Evolutionary conservation across 208 protist species (phyloP), one percentile per base, ranked within the genome.

Genomic region (Trypanosoma boissoni): DNA sequence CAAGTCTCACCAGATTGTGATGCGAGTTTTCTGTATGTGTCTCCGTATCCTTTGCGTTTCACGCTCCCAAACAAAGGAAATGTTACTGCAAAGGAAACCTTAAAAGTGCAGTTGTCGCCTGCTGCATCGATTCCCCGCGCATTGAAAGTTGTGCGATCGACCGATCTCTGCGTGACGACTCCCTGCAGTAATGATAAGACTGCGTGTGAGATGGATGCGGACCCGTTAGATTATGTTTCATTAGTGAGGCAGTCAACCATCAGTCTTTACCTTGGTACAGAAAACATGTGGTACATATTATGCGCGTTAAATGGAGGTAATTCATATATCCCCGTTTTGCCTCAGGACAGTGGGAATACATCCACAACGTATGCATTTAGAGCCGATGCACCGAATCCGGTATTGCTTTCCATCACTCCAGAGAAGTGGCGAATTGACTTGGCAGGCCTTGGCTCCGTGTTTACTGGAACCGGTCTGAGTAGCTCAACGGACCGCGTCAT

Each of bases 311-410:
- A 58, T 43, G 64, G 44, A 18, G 68, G 46, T 0, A 50, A 23
- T 12, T 43, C 58, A 9, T 95, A 79, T 64, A 75, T 91, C 42
- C 82, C 88, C 4, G 79, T 94, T 18, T 55, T 88, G 46, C 78
- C 59, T 7, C 34, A 18, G 4, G 59, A 45, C 8, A 54, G 57
- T 6, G 69, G 72, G 9, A 32, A 65, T 34, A 74, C 71, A 3
- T 64, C 66, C 29, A 64, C 58, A 24, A 56, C 37, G 12, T 90
- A 79, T 73, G 71, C 73, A 41, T 86, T 95, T 64, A 71, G 34
- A 6, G 63, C 71, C 2, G 65, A 44, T 0, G 31, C 58, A 18
- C 61, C 45, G 43, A 86, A 83, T 63, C 71, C 76, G 7, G 65
- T 23, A 28, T 51, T 92, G 1, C 46, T 28, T 34, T 37, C 46